phyloP scores from a whole-genome alignment of 306 rosid genomes.

The Amphicarpaea edgeworthii region DNA sequence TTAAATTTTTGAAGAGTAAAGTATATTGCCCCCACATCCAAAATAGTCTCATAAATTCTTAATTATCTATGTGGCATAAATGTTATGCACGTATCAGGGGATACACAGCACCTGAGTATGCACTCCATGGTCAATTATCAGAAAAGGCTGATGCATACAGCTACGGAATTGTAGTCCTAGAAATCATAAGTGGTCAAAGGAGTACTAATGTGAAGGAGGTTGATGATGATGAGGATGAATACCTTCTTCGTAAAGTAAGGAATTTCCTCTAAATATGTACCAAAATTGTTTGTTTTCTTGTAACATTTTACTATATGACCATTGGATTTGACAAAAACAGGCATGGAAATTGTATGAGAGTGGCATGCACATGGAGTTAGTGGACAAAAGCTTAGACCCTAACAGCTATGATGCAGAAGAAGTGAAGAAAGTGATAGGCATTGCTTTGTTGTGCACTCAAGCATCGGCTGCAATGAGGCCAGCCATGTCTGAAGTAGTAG shows the following conservation, averaged over 20 bases:
- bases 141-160: conserved; percentile 74
- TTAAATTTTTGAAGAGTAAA: neutral
- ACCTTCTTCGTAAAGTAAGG: conserved; percentile 68
- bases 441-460: too few species aligned
- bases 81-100: conserved; percentile 51
- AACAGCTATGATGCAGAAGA: too few species aligned
- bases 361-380: too few species aligned
- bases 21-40: too few species aligned
- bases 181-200: conserved; percentile 68
- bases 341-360: conserved; percentile 63
- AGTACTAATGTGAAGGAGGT: conserved; percentile 44
- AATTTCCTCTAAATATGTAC: neutral
- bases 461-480: too few species aligned
- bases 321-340: conserved; percentile 37
- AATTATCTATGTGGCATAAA: too few species aligned
- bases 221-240: conserved; percentile 35
- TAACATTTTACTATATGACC: neutral
- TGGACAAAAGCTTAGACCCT: too few species aligned
- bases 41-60: neutral
- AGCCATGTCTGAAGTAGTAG: too few species aligned
- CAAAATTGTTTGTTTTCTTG: neutral
- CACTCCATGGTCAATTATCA: conserved; percentile 74
- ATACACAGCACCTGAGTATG: conserved; percentile 79
- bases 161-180: conserved; percentile 70
- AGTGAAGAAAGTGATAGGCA: too few species aligned